Evolutionary conservation across 148 eudicot genomes (phyloP), one percentile per base, ranked within the genome.

Genomic region (Persicaria tinctoria): DNA sequence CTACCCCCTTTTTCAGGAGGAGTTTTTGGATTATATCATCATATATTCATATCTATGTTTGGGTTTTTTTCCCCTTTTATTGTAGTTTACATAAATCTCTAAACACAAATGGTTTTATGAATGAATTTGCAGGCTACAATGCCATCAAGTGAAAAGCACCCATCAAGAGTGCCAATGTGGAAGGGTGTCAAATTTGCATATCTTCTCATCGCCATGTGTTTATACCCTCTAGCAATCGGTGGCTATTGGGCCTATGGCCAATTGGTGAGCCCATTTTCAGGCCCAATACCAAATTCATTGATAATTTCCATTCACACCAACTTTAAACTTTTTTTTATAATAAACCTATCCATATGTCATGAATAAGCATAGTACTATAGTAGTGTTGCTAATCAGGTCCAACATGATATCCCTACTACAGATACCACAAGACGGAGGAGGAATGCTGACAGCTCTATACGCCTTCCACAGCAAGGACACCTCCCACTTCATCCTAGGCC

Each of bases 111-210:
- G 27, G 27, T 23, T 23, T 23, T 23, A 23, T 23, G 27, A 23
- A 23, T 3, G 23, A 20, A 12, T 16, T 11, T 81, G 75, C 82
- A 91, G 98, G 97, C 86, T 17, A 93, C 94, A 18, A 93, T 91
- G 97, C 97, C 98, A 12, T 91, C 98, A 20, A 82, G 87, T 63
- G 94, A 91, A 82, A 93, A 93, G 74, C 90, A 88, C 60, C 98
- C 96, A 74, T 93, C 98, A 12, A 76, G 89, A 12, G 86, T 89
- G 51, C 97, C 97, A 8, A 91, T 93, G 98, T 93, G 98, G 98
- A 89, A 77, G 79, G 98, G 94, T 8, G 93, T 89, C 73, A 86
- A 85, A 76, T 76, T 56, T 47, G 86, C 98, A 1, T 93, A 93
- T 72, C 4, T 74, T 11, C 68, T 93, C 38, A 82, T 93, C 27